Evolutionary conservation across 192 early-diverging fungal genomes (phyloP).

Genomic region (Coemansia sp.): DNA sequence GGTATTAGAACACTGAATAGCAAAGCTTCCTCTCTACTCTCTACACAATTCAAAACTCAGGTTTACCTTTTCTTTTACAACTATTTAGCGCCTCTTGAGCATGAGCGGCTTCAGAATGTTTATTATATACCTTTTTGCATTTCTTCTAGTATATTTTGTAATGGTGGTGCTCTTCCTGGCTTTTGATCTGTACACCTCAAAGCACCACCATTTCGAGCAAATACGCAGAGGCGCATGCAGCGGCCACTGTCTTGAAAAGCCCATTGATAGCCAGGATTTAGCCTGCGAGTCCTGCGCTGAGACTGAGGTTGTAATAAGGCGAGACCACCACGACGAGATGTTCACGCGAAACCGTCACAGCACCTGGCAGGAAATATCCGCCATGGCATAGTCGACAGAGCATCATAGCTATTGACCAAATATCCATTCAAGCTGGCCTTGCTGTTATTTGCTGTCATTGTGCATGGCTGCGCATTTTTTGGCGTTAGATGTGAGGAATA

Average conservation of each 20-base stretch:
- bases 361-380: neutral
- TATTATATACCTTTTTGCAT: neutral
- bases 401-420: neutral
- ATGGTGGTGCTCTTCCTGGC: neutral
- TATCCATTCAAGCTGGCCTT: neutral
- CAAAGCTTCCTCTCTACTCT: neutral
- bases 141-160: neutral
- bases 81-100: neutral
- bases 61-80: neutral
- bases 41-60: neutral
- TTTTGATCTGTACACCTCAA: neutral
- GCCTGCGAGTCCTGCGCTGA: neutral
- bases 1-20: neutral
- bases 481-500: neutral
- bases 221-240: neutral
- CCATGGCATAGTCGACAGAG: neutral
- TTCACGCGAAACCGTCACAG: slow-evolving; percentile 1
- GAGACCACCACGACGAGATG: neutral
- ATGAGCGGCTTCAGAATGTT: neutral
- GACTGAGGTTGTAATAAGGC: neutral
- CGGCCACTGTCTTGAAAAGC: neutral
- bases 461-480: neutral
- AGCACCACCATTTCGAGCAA: neutral
- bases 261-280: neutral
- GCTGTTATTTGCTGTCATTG: neutral